Conservation (phyloP, 345 rosid species). For the Pugionium dolabratum region DNA sequence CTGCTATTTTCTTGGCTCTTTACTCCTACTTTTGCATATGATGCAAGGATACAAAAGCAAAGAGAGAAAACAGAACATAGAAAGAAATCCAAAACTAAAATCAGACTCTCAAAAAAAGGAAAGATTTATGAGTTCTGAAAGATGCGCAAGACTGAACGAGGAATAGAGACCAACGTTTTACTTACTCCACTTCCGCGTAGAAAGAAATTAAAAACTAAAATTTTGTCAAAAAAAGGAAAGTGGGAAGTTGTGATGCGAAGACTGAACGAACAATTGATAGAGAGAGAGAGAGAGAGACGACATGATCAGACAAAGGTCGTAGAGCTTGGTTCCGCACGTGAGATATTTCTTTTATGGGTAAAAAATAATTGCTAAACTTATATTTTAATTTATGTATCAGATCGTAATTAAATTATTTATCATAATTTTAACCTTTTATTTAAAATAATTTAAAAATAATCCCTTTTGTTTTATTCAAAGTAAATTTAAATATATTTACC, state of each 20-base stretch:
- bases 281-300: constrained; percentile 20
- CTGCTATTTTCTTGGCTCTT: constrained; percentile 4
- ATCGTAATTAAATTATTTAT: no score
- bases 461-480: no score
- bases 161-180: constrained; percentile 6
- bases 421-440: no score
- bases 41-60: constrained; percentile 14
- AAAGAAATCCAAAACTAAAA: not conserved
- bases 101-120: not conserved
- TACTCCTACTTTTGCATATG: constrained; percentile 14
- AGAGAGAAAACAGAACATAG: constrained; percentile 19
- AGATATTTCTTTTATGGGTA: constrained; percentile 13
- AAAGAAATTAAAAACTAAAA: not conserved
- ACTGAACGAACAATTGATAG: constrained; percentile 19
- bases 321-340: constrained; percentile 40
- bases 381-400: no score
- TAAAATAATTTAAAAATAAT: no score
- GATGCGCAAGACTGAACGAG: no score
- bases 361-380: no score
- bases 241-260: no score
- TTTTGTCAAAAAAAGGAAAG: not conserved
- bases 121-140: no score
- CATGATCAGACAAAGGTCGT: constrained; percentile 38
- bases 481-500: no score
- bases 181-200: constrained; percentile 30